Evolutionary conservation across 2,329 filamentous ascomycete genomes (phyloP).

Genomic region (Exophiala sideris): DNA sequence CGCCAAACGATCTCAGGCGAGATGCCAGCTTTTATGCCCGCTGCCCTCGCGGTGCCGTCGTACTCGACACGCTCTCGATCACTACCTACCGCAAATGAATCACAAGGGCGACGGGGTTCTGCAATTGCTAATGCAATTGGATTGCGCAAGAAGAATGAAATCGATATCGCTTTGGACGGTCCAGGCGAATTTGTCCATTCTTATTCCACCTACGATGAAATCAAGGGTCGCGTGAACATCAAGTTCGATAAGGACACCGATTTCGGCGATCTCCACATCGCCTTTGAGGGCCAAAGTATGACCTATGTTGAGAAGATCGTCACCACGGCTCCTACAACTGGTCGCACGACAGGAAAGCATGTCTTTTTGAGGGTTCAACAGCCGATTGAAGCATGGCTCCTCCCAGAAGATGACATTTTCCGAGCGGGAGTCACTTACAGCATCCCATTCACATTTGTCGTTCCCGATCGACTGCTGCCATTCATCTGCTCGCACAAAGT

Average conservation of each 20-base stretch:
- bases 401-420: constrained; percentile 55
- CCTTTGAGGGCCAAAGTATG: constrained; percentile 31
- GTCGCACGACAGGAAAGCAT: constrained; percentile 55
- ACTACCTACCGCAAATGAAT: constrained; percentile 6
- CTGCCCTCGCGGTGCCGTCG: constrained; percentile 13
- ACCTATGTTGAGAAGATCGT: constrained; percentile 52
- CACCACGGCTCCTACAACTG: constrained; percentile 50
- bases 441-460: constrained; percentile 62
- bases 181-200: constrained; percentile 26
- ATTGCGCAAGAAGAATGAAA: constrained; percentile 24
- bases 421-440: constrained; percentile 54
- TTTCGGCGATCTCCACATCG: constrained; percentile 32
- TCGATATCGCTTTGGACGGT: constrained; percentile 30
- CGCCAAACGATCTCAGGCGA: constrained; percentile 17
- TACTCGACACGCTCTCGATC: constrained; percentile 20
- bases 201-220: constrained; percentile 34
- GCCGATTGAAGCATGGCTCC: constrained; percentile 52
- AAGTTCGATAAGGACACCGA: constrained; percentile 31
- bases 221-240: constrained; percentile 31
- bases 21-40: constrained; percentile 23
- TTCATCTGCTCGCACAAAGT: constrained; percentile 56
- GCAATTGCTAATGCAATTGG: constrained; percentile 22
- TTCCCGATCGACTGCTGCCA: constrained; percentile 59
- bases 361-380: constrained; percentile 61
- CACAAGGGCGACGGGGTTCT: constrained; percentile 20